Percentiles rank a stretch among this genome's conserved stretches.
Conservation (phyloP, 306 rosid genomes). For the Begonia peltatifolia region DNA sequence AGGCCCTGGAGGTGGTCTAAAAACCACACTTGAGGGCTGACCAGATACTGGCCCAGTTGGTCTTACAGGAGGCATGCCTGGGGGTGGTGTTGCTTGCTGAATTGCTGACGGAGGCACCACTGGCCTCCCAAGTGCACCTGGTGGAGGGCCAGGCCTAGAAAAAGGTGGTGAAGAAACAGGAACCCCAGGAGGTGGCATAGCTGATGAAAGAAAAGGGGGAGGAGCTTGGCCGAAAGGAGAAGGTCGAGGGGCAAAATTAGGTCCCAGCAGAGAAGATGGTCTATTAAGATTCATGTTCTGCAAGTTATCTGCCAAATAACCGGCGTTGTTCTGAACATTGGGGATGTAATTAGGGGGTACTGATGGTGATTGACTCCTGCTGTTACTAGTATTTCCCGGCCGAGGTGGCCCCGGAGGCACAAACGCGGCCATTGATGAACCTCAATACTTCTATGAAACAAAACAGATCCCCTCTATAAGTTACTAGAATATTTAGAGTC, state of each 20-base stretch:
- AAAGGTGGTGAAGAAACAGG: conserved; percentile 33
- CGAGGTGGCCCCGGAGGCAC: conserved; percentile 99
- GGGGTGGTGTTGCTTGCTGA: conserved; percentile 26
- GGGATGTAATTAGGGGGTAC: conserved; percentile 59
- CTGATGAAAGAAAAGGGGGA: conserved; percentile 35
- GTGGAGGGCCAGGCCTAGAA: conserved; percentile 72
- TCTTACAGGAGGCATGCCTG: conserved; percentile 19
- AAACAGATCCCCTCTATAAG: background rate
- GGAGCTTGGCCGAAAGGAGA: conserved; percentile 54
- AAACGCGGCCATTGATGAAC: conserved; percentile 62
- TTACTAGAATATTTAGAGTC: conserved; percentile 6
- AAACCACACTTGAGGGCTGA: conserved; percentile 25
- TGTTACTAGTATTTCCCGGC: conserved; percentile 27
- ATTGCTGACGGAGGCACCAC: conserved; percentile 35
- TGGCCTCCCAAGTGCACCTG: conserved; percentile 35
- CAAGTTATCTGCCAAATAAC: conserved; percentile 41
- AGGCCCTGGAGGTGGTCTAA: conserved; percentile 44
- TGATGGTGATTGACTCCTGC: conserved; percentile 17
- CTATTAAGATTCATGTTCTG: conserved; percentile 72
- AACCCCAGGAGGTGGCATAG: conserved; percentile 29
- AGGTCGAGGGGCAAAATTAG: conserved; percentile 52
- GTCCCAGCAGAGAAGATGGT: conserved; percentile 36
- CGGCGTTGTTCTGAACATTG: conserved; percentile 31
- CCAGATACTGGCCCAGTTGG: conserved; percentile 32
- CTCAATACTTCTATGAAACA: background rate